Base-by-base conservation (phyloP, 192 early-diverging fungal genomes). In the Phycomyces blakesleeanus region DNA sequence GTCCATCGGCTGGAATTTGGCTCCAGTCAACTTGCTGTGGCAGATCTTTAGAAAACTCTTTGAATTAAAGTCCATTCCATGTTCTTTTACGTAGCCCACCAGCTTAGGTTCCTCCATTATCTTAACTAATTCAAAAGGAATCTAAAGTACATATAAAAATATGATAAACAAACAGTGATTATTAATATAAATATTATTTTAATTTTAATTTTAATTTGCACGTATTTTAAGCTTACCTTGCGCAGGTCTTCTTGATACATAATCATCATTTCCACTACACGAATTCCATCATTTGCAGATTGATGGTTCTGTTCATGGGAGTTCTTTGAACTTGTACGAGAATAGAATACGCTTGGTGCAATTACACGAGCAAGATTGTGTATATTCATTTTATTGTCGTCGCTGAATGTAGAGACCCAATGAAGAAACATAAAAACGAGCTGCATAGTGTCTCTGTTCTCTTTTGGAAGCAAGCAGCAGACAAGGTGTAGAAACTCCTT, bases 321-420 rank as follows among this genome's bases (percentile, higher is more conserved):
- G 10, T 27, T 34, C 14, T 51, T 49, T 88, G 56, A 82, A 83
- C 70, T 90, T 87, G 12, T 85, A 86, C 67, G 89, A 29, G n/a
- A 85, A 69, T 92, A 96, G 29, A 97, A 76, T 29, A 98, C 87
- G 66, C 93, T 98, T 21, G 97, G 97, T 9, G 94, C 85, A 51
- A 99, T 92, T 3, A 99, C 91, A 0, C 92, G 95, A 2, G 95
- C 92, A 62, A 99, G 66, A 65, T 97, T 99, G 50, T 84, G 82
- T 3, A 91, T 67, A 67, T 93, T 90, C 97, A 99, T 99, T 74
- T 91, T 92, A 63, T 91, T 95, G 10, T 90, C 90, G 0, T 80
- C 76, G n/a, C 85, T 85, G 55, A 85, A 87, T 3, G 84, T 82
- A 1, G 94, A 87, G 9, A 97, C 96, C 73, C 89, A 83, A 34